Conservation (phyloP, 129 eudicot species). For the Pittosporum tobira region DNA sequence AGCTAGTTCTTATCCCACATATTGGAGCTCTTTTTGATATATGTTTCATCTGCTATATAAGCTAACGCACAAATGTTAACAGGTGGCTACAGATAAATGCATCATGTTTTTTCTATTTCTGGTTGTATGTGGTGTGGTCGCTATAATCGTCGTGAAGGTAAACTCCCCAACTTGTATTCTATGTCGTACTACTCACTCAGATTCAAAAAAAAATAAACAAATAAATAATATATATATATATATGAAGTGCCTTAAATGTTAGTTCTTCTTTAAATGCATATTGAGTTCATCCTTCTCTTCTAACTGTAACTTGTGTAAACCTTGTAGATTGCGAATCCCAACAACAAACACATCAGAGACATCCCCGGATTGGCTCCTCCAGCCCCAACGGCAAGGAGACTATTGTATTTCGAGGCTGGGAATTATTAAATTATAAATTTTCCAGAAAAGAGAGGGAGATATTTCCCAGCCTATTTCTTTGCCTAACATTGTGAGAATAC, state of each 20-base stretch:
- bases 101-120: constrained; percentile 88
- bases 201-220: not conserved
- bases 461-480: not conserved
- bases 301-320: not conserved
- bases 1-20: not conserved
- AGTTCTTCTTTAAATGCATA: not conserved
- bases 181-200: not conserved
- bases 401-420: constrained; percentile 38
- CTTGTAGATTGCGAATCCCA: constrained; percentile 68
- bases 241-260: not conserved
- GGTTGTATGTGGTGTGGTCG: constrained; percentile 79
- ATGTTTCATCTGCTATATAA: constrained; percentile 7
- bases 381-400: constrained; percentile 71
- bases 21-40: no score
- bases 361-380: constrained; percentile 96
- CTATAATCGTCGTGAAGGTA: constrained; percentile 89
- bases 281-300: not conserved
- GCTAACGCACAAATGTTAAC: constrained; percentile 10
- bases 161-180: not conserved
- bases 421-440: constrained; percentile 24
- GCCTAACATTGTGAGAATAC: not conserved
- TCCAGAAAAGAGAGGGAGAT: not conserved
- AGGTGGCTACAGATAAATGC: constrained; percentile 98
- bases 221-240: not conserved
- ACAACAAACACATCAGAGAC: constrained; percentile 73